Percentiles rank a stretch among this genome's conserved stretches.
phyloP scores from a whole-genome alignment of 495 filamentous ascomycete genomes.

The Parathielavia appendiculata region DNA sequence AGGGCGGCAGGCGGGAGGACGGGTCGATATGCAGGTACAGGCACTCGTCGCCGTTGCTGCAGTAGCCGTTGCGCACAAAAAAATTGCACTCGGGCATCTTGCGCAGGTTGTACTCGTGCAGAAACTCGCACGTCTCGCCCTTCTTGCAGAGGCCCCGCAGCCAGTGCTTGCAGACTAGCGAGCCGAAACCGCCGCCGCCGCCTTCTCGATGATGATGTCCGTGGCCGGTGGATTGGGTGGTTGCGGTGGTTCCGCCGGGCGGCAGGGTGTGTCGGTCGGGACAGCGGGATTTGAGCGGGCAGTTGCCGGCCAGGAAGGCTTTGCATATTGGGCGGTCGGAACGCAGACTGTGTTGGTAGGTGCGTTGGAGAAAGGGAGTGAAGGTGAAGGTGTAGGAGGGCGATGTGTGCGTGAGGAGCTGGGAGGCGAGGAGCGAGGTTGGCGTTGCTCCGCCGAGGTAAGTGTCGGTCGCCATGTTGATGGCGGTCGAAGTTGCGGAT shows the following conservation, averaged over 20 bases:
- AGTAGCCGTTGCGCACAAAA: constrained; percentile 83
- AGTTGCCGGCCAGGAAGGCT: constrained; percentile 65
- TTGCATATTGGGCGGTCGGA: constrained; percentile 75
- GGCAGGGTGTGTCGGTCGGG: constrained; percentile 50
- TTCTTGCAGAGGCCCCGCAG: constrained; percentile 96
- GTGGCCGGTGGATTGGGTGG: constrained; percentile 15
- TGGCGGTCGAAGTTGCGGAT: not conserved
- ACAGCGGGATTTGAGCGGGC: constrained; percentile 69
- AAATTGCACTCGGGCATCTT: constrained; percentile 97
- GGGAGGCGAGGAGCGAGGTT: constrained; percentile 35
- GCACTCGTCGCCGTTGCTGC: constrained; percentile 93
- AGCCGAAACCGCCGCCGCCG: constrained; percentile 47
- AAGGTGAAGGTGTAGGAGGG: constrained; percentile 64
- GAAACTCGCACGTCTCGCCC: constrained; percentile 88
- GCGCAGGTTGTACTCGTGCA: constrained; percentile 96
- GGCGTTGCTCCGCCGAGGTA: not conserved
- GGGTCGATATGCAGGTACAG: constrained; percentile 93
- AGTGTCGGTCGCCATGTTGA: constrained; percentile 11
- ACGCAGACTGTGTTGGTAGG: constrained; percentile 70
- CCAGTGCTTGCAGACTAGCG: constrained; percentile 97
- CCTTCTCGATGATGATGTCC: not conserved
- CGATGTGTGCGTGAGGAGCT: constrained; percentile 50
- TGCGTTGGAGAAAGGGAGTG: constrained; percentile 65
- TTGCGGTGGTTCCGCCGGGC: not conserved
- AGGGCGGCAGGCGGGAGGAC: constrained; percentile 70